A percentile compares a stretch with the other conserved stretches of the same genome.
Conservation (phyloP, 2,329 filamentous ascomycete species). For the Venturia aucupariae region DNA sequence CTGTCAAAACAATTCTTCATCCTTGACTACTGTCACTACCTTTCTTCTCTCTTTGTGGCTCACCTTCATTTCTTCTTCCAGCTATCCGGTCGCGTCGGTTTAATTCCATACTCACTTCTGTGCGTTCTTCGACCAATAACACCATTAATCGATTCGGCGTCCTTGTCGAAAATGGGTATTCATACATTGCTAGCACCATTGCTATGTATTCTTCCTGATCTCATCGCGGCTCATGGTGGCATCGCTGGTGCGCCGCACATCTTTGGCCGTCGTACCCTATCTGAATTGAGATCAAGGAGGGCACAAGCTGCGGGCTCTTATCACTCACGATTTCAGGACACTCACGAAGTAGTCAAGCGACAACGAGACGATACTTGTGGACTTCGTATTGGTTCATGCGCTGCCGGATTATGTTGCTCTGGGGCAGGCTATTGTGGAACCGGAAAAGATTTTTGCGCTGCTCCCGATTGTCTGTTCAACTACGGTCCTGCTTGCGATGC, state of each 20-base stretch:
- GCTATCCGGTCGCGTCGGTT: neutral
- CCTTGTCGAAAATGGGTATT: neutral
- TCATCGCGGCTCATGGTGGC: neutral
- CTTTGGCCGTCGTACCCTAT: neutral
- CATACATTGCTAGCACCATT: neutral
- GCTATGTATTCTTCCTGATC: neutral
- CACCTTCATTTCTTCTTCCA: neutral
- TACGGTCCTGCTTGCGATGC: slow-evolving; percentile 55
- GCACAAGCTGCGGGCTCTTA: neutral
- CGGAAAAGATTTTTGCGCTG: slow-evolving; percentile 47
- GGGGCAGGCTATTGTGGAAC: slow-evolving; percentile 43
- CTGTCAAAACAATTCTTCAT: neutral
- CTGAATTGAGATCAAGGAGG: neutral
- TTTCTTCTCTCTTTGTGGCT: neutral
- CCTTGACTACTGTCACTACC: neutral
- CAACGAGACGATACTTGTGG: slow-evolving; percentile 10
- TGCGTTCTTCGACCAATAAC: neutral
- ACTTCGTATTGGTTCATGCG: slow-evolving; percentile 8
- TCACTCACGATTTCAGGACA: neutral
- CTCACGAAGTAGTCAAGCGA: neutral
- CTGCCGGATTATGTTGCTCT: slow-evolving; percentile 14
- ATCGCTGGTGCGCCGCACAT: neutral
- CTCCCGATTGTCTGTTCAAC: slow-evolving; percentile 52
- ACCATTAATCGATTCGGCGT: neutral
- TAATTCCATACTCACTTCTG: neutral